Conservation (phyloP, 2,329 filamentous ascomycete species). For the Monosporascus sp. region DNA sequence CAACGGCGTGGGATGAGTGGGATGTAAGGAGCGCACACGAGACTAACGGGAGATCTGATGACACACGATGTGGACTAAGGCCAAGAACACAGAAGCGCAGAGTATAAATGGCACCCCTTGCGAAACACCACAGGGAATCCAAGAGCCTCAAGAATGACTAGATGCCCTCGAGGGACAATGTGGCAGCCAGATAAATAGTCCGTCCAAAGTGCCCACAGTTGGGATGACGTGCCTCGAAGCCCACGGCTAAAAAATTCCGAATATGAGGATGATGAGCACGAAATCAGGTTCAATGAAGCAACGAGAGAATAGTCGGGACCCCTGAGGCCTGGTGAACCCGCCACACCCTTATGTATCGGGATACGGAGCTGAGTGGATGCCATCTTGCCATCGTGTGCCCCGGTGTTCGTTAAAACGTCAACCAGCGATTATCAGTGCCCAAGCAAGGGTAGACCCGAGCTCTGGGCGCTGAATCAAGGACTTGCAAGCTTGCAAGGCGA, state of each 20-base stretch:
- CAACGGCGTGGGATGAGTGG: constrained; percentile 31
- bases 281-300: constrained; percentile 4
- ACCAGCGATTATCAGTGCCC: constrained; percentile 8
- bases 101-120: not conserved
- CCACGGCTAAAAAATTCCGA: not conserved
- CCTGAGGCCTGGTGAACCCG: constrained; percentile 10
- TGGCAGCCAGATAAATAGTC: not conserved
- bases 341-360: constrained; percentile 18
- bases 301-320: constrained; percentile 4
- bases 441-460: constrained; percentile 6
- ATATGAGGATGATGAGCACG: not conserved
- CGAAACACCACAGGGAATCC: not conserved
- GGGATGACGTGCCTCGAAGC: not conserved
- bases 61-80: not conserved
- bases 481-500: constrained; percentile 7
- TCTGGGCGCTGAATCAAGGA: constrained; percentile 12
- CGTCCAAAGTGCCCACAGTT: not conserved
- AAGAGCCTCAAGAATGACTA: not conserved
- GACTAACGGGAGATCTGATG: constrained; percentile 1
- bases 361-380: constrained; percentile 2
- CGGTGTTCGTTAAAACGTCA: constrained; percentile 4
- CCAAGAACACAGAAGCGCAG: not conserved
- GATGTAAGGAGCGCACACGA: constrained; percentile 14
- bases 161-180: too few species aligned
- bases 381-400: constrained; percentile 2